These are phyloP conservation scores for Ophiocytium majus DNA, from an alignment of 352 stramenopile species.

Conservation along the genomic window DNA sequence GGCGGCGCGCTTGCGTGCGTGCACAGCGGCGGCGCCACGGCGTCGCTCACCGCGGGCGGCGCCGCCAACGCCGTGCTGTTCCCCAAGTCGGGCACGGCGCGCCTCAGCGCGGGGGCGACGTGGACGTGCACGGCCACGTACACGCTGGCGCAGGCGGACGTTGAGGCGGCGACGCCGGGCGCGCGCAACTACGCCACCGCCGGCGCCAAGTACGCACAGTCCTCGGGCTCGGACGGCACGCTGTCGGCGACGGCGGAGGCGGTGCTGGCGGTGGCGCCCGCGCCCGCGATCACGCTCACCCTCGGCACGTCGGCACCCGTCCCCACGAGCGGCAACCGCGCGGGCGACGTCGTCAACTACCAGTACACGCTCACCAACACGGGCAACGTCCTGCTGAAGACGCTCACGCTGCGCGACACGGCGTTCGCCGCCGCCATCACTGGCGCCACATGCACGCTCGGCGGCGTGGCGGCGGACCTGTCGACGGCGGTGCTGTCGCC, in stretches of 20 bases:
- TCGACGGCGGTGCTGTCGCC: background rate
- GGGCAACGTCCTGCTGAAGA: constrained; percentile 16
- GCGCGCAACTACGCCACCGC: background rate
- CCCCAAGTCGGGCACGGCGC: background rate
- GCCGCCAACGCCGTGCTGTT: background rate
- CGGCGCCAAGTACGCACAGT: background rate
- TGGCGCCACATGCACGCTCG: background rate
- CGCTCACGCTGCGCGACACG: constrained; percentile 1
- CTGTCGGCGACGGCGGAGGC: background rate
- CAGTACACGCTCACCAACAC: constrained; percentile 15
- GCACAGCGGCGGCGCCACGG: background rate
- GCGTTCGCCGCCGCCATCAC: background rate
- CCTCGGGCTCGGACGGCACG: background rate
- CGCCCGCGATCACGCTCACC: background rate
- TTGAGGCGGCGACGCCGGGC: background rate
- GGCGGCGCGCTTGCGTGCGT: background rate
- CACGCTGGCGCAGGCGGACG: constrained; percentile 14
- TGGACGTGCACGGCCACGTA: constrained; percentile 24
- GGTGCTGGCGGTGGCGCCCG: background rate
- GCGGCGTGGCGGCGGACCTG: background rate
- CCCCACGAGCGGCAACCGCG: background rate
- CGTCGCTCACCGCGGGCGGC: background rate
- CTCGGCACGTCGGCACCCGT: background rate
- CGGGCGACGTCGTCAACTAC: constrained; percentile 27
- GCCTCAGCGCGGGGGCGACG: background rate